These are phyloP conservation scores for Larix kaempferi DNA, from an alignment of 75 land plant species.

Conservation along the genomic window DNA sequence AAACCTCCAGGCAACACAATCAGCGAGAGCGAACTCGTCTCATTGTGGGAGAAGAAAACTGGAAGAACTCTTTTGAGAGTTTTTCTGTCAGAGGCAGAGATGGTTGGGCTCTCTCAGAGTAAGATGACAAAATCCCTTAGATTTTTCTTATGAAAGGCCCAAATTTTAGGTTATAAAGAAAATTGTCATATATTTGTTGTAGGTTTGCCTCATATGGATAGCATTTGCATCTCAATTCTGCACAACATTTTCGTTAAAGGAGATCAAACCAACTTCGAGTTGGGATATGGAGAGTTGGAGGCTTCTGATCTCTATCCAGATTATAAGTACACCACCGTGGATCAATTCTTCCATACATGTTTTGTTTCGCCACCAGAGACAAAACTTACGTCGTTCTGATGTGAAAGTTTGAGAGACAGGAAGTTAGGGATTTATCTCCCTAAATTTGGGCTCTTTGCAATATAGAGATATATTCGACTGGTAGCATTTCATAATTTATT, in stretches of 20 bases:
- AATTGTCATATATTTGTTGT: background rate
- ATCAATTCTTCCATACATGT: conserved; percentile 15
- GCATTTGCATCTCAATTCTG: conserved; percentile 11
- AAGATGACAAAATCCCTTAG: background rate
- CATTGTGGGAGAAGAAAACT: conserved; percentile 32
- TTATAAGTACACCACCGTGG: conserved; percentile 38
- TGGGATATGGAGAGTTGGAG: conserved; percentile 24
- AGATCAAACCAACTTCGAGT: conserved; percentile 23
- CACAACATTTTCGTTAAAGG: conserved; percentile 33
- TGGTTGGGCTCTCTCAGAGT: conserved; percentile 28
- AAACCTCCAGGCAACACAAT: conserved; percentile 34
- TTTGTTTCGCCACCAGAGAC: conserved; percentile 8
- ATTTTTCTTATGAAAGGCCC: background rate
- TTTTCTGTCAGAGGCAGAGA: conserved; percentile 23
- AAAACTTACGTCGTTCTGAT: conserved; percentile 12
- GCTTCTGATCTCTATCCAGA: conserved; percentile 39
- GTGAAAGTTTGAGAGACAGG: too few relatives aligned
- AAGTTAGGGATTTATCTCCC: too few relatives aligned
- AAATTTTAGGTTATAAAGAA: too few relatives aligned
- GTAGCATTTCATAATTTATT: too few relatives aligned
- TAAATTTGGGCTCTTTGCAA: too few relatives aligned
- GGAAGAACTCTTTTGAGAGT: conserved; percentile 22
- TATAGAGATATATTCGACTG: too few relatives aligned
- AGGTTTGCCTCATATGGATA: conserved; percentile 31
- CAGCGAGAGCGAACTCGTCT: conserved; percentile 28